Evolutionary conservation across 768 basidiomycete species (phyloP).

Genomic region (Leccinellum luteum): DNA sequence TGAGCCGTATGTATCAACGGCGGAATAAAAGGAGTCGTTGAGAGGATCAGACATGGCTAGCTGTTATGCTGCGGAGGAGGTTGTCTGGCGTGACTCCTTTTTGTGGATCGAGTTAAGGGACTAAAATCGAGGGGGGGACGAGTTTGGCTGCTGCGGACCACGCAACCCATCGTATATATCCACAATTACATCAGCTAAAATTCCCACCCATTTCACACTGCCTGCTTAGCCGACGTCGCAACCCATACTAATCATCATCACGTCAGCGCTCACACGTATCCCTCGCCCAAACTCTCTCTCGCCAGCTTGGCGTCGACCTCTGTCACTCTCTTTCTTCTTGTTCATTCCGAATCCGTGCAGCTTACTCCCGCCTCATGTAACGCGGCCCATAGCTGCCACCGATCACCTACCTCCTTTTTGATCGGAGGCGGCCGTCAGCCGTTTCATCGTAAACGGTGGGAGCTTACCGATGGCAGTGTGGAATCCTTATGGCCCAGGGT

Average conservation of each 20-base stretch:
- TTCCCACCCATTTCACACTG: constrained; percentile 31
- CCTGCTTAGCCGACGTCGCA: constrained; percentile 13
- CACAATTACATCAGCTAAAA: constrained; percentile 31
- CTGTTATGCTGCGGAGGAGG: constrained; percentile 26
- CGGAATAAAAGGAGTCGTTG: constrained; percentile 31
- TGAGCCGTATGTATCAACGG: constrained; percentile 35
- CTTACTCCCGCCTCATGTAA: constrained; percentile 3
- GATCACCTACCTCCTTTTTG: constrained; percentile 24
- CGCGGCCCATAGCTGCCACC: constrained; percentile 22
- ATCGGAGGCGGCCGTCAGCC: constrained; percentile 18
- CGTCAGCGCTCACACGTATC: constrained; percentile 8
- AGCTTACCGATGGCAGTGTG: constrained; percentile 7
- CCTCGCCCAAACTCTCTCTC: not conserved
- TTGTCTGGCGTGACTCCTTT: constrained; percentile 14
- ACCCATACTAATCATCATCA: constrained; percentile 11
- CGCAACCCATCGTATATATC: constrained; percentile 34
- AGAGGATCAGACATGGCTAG: constrained; percentile 32
- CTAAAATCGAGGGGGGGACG: constrained; percentile 1
- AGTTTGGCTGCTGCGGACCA: constrained; percentile 31
- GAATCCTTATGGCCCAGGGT: not conserved
- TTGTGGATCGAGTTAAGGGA: constrained; percentile 9
- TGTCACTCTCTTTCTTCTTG: constrained; percentile 5
- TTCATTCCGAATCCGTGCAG: not conserved
- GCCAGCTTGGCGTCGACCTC: not conserved
- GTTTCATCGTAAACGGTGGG: constrained; percentile 3